Evolutionary conservation across 805 yeast genomes (phyloP).

Genomic region (Pichia occidentalis): DNA sequence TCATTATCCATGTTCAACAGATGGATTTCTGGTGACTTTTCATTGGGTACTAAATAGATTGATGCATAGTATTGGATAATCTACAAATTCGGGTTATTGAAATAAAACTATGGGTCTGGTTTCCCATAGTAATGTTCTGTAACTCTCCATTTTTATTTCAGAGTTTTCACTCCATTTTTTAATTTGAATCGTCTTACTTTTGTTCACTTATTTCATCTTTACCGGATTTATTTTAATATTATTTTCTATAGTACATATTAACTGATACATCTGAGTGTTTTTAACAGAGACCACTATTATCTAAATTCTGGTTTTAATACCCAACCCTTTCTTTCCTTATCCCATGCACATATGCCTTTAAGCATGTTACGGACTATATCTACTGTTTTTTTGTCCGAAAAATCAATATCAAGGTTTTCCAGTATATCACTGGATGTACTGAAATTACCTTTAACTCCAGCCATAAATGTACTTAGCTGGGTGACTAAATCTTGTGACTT

Average conservation of each 20-base stretch:
- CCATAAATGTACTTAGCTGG: constrained; percentile 24
- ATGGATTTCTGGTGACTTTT: constrained; percentile 61
- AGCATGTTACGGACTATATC: constrained; percentile 62
- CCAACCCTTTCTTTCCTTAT: constrained; percentile 57
- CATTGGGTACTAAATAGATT: constrained; percentile 25
- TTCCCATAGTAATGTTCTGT: no score
- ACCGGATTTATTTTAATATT: no score
- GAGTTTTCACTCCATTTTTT: no score
- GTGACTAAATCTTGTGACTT: constrained; percentile 18
- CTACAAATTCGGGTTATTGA: no score
- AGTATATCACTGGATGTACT: constrained; percentile 29
- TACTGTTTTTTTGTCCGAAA: constrained; percentile 48
- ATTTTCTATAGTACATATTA: neutral
- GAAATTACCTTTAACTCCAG: constrained; percentile 24
- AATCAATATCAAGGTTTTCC: constrained; percentile 24
- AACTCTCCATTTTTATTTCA: no score
- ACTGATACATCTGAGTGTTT: no score
- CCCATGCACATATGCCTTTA: constrained; percentile 63
- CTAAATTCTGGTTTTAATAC: constrained; percentile 48
- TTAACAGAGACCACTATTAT: constrained; percentile 12
- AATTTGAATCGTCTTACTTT: neutral
- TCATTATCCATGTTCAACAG: constrained; percentile 64
- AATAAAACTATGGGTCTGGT: no score
- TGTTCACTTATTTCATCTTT: neutral
- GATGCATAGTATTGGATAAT: no score